Conservation (phyloP, 192 early-diverging fungal genomes). For the Helicostylum pulchrum region DNA sequence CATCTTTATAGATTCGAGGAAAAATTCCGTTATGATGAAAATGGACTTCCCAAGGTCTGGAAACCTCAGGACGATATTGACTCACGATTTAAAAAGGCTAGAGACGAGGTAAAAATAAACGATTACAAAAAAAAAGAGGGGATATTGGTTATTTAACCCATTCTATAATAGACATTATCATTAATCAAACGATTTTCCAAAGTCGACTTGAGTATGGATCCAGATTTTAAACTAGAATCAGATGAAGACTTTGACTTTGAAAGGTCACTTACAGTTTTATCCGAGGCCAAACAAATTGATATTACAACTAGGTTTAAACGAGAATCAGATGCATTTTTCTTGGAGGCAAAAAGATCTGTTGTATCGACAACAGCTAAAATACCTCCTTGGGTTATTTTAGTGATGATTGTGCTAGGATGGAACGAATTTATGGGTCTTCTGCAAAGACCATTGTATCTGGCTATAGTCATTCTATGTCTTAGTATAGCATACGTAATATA, state of each 20-base stretch:
- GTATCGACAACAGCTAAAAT: constrained; percentile 84
- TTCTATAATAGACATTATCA: constrained; percentile 39
- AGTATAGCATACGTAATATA: constrained; percentile 59
- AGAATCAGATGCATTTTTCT: constrained; percentile 86
- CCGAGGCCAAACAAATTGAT: constrained; percentile 60
- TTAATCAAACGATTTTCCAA: constrained; percentile 72
- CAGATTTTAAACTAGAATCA: constrained; percentile 36
- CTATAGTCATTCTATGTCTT: constrained; percentile 59
- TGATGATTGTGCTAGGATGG: constrained; percentile 87
- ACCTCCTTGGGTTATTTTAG: constrained; percentile 80
- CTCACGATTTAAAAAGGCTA: constrained; percentile 70
- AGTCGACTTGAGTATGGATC: constrained; percentile 55
- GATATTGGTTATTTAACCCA: background rate
- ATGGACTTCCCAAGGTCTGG: constrained; percentile 94
- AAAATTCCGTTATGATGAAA: constrained; percentile 91
- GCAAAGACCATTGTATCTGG: constrained; percentile 81
- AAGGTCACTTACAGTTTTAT: constrained; percentile 59
- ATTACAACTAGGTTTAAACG: constrained; percentile 80
- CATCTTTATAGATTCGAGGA: constrained; percentile 67
- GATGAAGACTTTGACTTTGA: constrained; percentile 57
- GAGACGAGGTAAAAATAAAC: constrained; percentile 54
- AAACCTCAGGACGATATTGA: constrained; percentile 95
- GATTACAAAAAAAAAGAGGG: too few species aligned
- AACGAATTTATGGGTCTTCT: constrained; percentile 90
- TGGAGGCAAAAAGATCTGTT: constrained; percentile 95